Base-by-base conservation (phyloP, 352 stramenopile species). In the Pythium chondricola region DNA sequence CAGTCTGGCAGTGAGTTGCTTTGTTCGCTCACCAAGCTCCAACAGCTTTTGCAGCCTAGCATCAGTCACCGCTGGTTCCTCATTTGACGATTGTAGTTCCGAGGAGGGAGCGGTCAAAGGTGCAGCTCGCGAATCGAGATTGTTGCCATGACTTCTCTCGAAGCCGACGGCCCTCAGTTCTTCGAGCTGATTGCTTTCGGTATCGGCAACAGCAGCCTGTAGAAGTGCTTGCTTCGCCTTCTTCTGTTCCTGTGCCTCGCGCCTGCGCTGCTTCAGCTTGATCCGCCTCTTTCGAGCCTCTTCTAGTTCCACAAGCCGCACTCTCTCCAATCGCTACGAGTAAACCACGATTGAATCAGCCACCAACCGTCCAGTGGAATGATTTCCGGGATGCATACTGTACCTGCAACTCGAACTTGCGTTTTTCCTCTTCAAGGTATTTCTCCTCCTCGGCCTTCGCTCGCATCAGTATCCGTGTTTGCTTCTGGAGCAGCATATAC, bases 401-500 rank as follows among this genome's bases (percentile, higher is more conserved):
- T 51, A 83, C 76, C 69, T 85, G 59, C 45, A 85, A 60, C n/a
- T 79, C 57, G 6, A 69, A 45, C 14, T 61, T 58, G 25, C 69
- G 64, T 36, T 68, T 67, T 30, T 69, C 65, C 36, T 58, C 56
- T 30, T 72, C 63, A 7, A 54, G 48, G 17, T 27, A 55, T 13
- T 46, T 43, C 29, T 66, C 53, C 27, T 84, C 48, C 27, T 68
- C 69, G 32, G 58, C 30, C 35, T 76, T 73, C 20, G 51, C 58
- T 32, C 52, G 63, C 25, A 54, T 46, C 6, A 78, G 43, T 31
- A 54, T 46, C 16, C 78, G 71, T 46, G 53, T 71, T 9, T 73
- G 63, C 46, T 81, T 77, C 38, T 90, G 75, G 6, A 83, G 18
- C n/a, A 70, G 40, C 61, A 90, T 88, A 26, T 74, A 86, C 42